Conservation (phyloP, 352 stramenopile genomes). For the Phytophthora fragariaefolia region DNA sequence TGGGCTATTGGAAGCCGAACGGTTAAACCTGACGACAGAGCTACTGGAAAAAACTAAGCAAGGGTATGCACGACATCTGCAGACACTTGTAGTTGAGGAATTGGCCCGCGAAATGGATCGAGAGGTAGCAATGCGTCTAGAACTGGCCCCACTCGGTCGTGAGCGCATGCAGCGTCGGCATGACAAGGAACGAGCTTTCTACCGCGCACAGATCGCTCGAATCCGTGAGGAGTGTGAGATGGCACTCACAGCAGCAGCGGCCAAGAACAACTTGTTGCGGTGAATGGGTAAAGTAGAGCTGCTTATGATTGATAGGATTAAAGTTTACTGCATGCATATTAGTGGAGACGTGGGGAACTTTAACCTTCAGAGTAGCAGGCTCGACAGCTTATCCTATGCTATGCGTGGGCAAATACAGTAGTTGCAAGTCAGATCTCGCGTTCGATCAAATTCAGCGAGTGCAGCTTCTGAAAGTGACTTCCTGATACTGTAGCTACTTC, state of each 20-base stretch:
- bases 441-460: no score
- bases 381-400: no score
- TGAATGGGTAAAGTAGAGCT: constrained; percentile 30
- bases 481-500: no score
- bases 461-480: no score
- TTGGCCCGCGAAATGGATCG: constrained; percentile 68
- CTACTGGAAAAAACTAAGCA: constrained; percentile 75
- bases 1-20: constrained; percentile 42
- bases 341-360: no score
- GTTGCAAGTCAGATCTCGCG: no score
- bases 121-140: constrained; percentile 58
- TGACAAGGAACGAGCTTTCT: constrained; percentile 56
- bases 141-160: constrained; percentile 46
- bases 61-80: constrained; percentile 60
- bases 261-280: constrained; percentile 77
- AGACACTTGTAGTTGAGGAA: constrained; percentile 62
- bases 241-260: constrained; percentile 63
- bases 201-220: constrained; percentile 67
- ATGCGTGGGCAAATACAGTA: no score
- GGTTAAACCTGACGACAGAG: constrained; percentile 50
- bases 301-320: no score
- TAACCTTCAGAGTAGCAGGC: no score
- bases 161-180: constrained; percentile 62
- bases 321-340: no score
- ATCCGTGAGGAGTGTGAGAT: constrained; percentile 72